Base-by-base conservation (phyloP, 306 rosid species). In the Prunus davidiana region DNA sequence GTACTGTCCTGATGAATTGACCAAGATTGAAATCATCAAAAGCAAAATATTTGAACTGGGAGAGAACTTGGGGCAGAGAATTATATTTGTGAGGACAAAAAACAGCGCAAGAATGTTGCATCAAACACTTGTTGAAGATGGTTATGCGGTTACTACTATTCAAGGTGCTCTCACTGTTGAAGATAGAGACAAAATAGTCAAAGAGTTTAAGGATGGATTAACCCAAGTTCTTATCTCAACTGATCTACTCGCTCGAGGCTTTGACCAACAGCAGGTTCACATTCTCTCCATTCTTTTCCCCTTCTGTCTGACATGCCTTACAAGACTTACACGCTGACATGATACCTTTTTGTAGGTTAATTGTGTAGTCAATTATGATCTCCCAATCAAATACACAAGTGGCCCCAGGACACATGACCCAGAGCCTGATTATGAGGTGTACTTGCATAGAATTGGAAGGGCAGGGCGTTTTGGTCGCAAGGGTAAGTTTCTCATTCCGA, bases 381-480 rank as follows among this genome's bases (percentile, higher is more conserved):
- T 93, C 51, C 98, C 98, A 1, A 43, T 84, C 65, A 91, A 93
- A 72, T 32, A 87, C 51, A 13, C 22, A 57, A 16, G 34, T 25
- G 67, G 55, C 47, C 76, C 76, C 24, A 47, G 67, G 55, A 41
- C 54, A 46, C 69, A 9, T 1, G 79, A 77, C 10, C 46, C 27
- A 9, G 97, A 91, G 65, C 98, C 98, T 10, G 96, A 93, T 67
- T 91, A 46, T 66, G 97, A 93, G 85, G 97, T 91, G 65, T 93
- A 93, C 78, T 80, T 93, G 73, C 97, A 93, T 65, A 84, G 98
- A 75, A 87, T 93, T 74, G 98, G 98, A 63, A 80, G 98, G 78
- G 96, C 98, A 19, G 98, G 97, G 64, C 93, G 97, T 51, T 93
- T 93, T 69, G 98, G 98, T 55, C 93, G 91, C 78, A 93, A 91